Evolutionary conservation across 495 filamentous ascomycete genomes (phyloP), one percentile per base, ranked within the genome.

Genomic region (Aspergillus taichungensis): DNA sequence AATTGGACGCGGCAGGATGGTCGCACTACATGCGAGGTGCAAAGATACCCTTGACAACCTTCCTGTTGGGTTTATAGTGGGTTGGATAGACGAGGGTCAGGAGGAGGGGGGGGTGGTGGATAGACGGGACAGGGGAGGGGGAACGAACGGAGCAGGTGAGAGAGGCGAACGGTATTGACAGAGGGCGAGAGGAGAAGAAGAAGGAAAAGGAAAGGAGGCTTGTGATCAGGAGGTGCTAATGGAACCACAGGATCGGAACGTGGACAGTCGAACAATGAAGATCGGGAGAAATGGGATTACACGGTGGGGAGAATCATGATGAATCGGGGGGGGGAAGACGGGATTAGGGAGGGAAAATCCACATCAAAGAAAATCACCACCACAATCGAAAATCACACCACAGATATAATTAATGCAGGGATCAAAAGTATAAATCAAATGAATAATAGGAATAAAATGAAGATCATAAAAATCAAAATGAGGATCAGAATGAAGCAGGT

Each of bases 1-100:
- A 45, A 57, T 51, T 50, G 30, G 41, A 39, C n/a, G 34, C 30
- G 34, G 32, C 40, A 30, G 41, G 27, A 41, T 34, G 35, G 43
- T 42, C 37, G 48, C 44, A 47, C 42, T 50, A 47, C 52, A 53
- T 52, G 50, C 32, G 32, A 42, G 37, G n/a, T 14, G 37, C 32
- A 49, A 33, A 36, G 41, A 45, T 34, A 30, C 34, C 33, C 18
- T 34, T 44, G 37, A 36, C 35, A 30, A 14, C 32, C 40, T 43
- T 46, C 34, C 49, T 39, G 45, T 50, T 43, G 40, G 36, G 30
- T 30, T 51, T 50, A 30, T 34, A 42, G 35, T 34, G 42, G 39
- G 38, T n/a, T 41, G 35, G 18, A 33, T 8, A 30, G 34, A 27
- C 24, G 33, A n/a, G 29, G 30, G 4, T 27, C 13, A 32, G 32